Percentiles rank a stretch among this genome's conserved stretches.
These are phyloP conservation scores for Torrubiellomyces zombiae DNA, from an alignment of 2,329 filamentous ascomycete species.

Conservation along the genomic window DNA sequence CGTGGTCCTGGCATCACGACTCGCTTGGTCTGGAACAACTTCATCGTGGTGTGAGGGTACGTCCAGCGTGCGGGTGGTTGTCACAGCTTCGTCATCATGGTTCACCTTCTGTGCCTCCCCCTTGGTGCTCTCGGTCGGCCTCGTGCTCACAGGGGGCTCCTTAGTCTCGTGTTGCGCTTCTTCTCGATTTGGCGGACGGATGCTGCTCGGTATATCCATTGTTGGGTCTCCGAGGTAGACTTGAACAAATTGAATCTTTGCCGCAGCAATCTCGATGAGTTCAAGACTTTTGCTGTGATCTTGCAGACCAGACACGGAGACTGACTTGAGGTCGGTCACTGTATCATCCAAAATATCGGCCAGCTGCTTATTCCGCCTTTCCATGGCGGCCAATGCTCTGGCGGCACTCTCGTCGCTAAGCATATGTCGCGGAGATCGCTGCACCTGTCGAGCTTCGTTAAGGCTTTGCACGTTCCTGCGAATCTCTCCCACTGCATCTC, in stretches of 20 bases:
- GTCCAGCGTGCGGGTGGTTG: no score
- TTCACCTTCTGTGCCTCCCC: no score
- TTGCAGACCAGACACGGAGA: conserved; percentile 33
- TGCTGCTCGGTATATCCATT: conserved; percentile 26
- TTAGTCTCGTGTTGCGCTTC: no score
- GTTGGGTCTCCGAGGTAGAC: conserved; percentile 42
- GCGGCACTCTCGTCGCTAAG: conserved; percentile 17
- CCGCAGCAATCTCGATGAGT: conserved; percentile 39
- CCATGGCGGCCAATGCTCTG: conserved; percentile 31
- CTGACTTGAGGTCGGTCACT: conserved; percentile 42
- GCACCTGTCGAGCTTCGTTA: conserved; percentile 35
- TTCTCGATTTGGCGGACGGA: conserved; percentile 2
- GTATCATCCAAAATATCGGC: conserved; percentile 53
- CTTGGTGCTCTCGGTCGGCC: background rate
- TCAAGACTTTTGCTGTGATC: conserved; percentile 33
- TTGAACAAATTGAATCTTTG: conserved; percentile 50
- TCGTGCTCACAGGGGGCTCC: conserved; percentile 1
- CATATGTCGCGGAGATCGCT: conserved; percentile 19
- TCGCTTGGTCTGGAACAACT: no score
- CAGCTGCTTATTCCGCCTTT: conserved; percentile 49
- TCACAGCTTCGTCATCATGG: no score
- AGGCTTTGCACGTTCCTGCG: conserved; percentile 56
- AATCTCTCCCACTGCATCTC: conserved; percentile 69
- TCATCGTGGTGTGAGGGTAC: no score
- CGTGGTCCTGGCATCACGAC: no score